Evolutionary conservation across 2,329 filamentous ascomycete genomes (phyloP), one percentile per base, ranked within the genome.

Genomic region (Monosporascus ibericus): DNA sequence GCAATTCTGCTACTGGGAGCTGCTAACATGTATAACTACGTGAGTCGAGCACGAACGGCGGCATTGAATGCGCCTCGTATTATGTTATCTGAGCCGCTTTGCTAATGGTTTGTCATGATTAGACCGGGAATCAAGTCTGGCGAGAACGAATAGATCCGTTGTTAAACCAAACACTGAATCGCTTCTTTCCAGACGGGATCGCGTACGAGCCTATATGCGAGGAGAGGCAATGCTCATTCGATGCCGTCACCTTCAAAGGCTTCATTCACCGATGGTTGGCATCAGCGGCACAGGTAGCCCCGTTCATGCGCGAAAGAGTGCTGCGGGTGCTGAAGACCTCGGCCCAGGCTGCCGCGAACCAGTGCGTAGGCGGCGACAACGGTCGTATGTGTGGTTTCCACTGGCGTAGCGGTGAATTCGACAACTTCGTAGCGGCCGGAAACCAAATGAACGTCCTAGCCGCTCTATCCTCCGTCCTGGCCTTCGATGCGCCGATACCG

Each of bases 171-270:
- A 64, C 70, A 9, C 70, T 74, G 52, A 64, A 68, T n/a, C 74
- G 80, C 65, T 83, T 83, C 70, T 72, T 75, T 49, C 62, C 73
- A 53, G 67, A 68, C 39, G 62, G 60, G 36, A 58, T 82, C 58
- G 78, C 82, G 69, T 77, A 71, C 64, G 80, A 84, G 61, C 67
- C 67, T 18, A 70, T 74, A 6, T 85, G 81, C 65, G 81, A 84
- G 66, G 65, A 53, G 25, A 65, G 66, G 42, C 67, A 60, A 5
- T 84, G 81, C 70, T 76, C 78, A 59, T 69, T 72, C 47, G 81
- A 84, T 59, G 79, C 82, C 65, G 69, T 74, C 52, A 73, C 72
- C 15, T 84, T 80, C 74, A 84, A 84, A 65, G 80, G 77, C 30
- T 82, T 80, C 62, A 69, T 82, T 6, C 67, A 75, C 36, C 78